phyloP scores from a whole-genome alignment of 257 asterid species.

The Anisodus tanguticus region DNA sequence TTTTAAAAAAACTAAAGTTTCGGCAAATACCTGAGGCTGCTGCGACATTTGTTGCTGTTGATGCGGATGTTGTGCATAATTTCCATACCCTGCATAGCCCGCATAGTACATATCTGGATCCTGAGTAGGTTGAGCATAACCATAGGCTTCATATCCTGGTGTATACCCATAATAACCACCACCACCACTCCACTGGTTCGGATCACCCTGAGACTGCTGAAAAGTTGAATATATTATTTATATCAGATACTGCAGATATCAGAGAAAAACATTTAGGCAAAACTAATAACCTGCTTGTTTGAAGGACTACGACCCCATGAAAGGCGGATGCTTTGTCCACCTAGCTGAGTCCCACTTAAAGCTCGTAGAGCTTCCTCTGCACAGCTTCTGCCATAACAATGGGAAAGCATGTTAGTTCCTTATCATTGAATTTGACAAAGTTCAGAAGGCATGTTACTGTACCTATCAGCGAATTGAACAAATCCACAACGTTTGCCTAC shows the following conservation, averaged over 20 bases:
- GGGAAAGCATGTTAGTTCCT: not conserved
- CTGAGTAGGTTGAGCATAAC: conserved; percentile 72
- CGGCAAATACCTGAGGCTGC: conserved; percentile 28
- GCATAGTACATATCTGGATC: conserved; percentile 80
- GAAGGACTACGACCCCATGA: conserved; percentile 50
- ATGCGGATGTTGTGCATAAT: conserved; percentile 62
- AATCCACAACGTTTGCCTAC: conserved; percentile 50
- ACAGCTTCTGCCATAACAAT: conserved; percentile 17
- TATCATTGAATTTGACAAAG: not conserved
- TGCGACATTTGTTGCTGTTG: conserved; percentile 31
- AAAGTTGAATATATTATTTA: not conserved
- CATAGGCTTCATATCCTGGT: conserved; percentile 78
- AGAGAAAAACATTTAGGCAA: not conserved
- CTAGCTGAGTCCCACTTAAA: conserved; percentile 41
- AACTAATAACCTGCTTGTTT: conserved; percentile 40
- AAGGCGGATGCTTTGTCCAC: conserved; percentile 44
- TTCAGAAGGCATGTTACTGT: not conserved
- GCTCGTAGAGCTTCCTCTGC: conserved; percentile 42
- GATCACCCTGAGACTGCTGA: conserved; percentile 39
- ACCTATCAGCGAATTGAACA: conserved; percentile 49
- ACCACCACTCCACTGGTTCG: conserved; percentile 52
- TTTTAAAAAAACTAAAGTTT: not conserved
- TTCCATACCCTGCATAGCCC: conserved; percentile 80
- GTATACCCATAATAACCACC: conserved; percentile 62
- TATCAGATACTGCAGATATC: not conserved